Conservation (phyloP, 2,329 filamentous ascomycete species). For the Coniochaeta sp. region DNA sequence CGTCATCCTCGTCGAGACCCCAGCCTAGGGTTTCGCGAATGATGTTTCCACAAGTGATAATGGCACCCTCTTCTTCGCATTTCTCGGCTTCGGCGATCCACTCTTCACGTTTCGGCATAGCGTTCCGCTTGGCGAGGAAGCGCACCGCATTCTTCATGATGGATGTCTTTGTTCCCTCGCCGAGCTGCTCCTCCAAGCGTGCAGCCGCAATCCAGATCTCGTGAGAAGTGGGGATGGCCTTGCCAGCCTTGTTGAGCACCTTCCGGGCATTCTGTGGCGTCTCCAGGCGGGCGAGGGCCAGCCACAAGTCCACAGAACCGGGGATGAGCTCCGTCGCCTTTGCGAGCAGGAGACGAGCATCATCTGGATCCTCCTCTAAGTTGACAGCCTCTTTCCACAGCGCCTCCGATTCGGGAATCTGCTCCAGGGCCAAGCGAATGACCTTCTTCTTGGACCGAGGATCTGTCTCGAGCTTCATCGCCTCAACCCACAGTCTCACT, state of each 20-base stretch:
- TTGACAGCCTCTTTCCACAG: slow-evolving; percentile 99
- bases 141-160: slow-evolving; percentile 94
- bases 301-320: slow-evolving; percentile 88
- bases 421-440: slow-evolving; percentile 81
- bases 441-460: slow-evolving; percentile 84
- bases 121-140: slow-evolving; percentile 79
- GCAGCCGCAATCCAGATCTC: slow-evolving; percentile 97
- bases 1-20: slow-evolving; percentile 90
- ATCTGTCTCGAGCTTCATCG: slow-evolving; percentile 85
- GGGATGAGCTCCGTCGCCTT: slow-evolving; percentile 96
- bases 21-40: slow-evolving; percentile 90
- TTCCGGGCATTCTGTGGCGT: slow-evolving; percentile 87
- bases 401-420: slow-evolving; percentile 87
- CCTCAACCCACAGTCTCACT: slow-evolving; percentile 87
- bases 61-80: slow-evolving; percentile 85
- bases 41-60: slow-evolving; percentile 81
- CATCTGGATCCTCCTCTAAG: slow-evolving; percentile 80
- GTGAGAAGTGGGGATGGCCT: slow-evolving; percentile 85
- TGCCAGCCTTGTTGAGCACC: slow-evolving; percentile 90
- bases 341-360: slow-evolving; percentile 81
- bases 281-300: slow-evolving; percentile 85
- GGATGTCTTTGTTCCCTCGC: slow-evolving; percentile 70
- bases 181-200: slow-evolving; percentile 79
- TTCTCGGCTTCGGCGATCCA: slow-evolving; percentile 95
- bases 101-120: slow-evolving; percentile 95